Conservation (phyloP, 129 eudicot species). For the Lonicera japonica region DNA sequence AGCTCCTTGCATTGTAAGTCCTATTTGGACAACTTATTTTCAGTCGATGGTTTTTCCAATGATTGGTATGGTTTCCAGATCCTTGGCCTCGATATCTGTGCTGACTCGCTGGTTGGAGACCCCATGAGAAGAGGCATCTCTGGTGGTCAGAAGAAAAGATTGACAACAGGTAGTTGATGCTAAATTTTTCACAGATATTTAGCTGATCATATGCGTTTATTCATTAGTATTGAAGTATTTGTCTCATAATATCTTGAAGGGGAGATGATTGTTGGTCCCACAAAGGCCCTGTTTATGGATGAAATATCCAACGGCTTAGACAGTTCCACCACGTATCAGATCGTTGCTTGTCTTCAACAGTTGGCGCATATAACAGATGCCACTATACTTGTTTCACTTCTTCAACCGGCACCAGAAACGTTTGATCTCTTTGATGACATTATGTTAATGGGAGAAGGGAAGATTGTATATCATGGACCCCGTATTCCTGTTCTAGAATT, state of each 20-base stretch:
- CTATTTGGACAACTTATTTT: too few species aligned
- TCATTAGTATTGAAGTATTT: too few species aligned
- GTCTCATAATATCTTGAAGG: too few species aligned
- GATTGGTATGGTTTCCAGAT: slow-evolving; percentile 36
- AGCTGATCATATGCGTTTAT: too few species aligned
- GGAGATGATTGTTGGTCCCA: slow-evolving; percentile 89
- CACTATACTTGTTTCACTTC: slow-evolving; percentile 70
- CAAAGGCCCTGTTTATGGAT: slow-evolving; percentile 77
- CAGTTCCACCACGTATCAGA: slow-evolving; percentile 89
- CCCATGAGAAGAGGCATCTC: slow-evolving; percentile 87
- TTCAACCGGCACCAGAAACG: slow-evolving; percentile 90
- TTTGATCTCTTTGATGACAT: slow-evolving; percentile 85
- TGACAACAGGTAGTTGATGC: slow-evolving; percentile 60
- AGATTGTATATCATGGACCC: slow-evolving; percentile 72
- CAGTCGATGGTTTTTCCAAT: too few species aligned
- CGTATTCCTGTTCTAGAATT: slow-evolving; percentile 46
- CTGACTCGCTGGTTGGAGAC: slow-evolving; percentile 75
- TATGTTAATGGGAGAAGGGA: slow-evolving; percentile 83
- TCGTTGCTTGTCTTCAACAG: slow-evolving; percentile 69
- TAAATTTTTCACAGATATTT: too few species aligned
- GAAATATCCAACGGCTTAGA: slow-evolving; percentile 90
- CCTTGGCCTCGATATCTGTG: slow-evolving; percentile 89
- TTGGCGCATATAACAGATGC: slow-evolving; percentile 72
- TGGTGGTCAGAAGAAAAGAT: slow-evolving; percentile 91
- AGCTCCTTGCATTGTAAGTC: neutral